These are phyloP conservation scores for Pisolithus marmoratus DNA, from an alignment of 768 basidiomycete species.

Conservation along the genomic window DNA sequence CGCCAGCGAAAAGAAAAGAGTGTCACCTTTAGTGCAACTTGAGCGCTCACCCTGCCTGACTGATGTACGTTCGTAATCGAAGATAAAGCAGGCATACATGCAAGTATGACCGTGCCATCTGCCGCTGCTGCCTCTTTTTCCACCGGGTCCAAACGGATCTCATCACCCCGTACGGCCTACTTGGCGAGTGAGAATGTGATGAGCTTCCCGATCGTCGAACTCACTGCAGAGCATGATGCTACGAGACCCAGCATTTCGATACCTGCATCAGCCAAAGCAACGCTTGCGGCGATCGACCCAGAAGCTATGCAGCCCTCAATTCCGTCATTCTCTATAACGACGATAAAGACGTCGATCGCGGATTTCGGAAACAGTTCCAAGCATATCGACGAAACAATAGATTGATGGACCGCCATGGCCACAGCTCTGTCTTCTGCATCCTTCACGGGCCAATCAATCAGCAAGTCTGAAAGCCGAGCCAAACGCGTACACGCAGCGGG, in stretches of 20 bases:
- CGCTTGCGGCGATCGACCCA: conserved; percentile 80
- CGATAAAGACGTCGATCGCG: conserved; percentile 86
- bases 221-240: conserved; percentile 73
- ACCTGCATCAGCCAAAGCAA: conserved; percentile 89
- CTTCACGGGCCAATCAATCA: conserved; percentile 36
- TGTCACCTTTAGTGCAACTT: conserved; percentile 52
- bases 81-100: conserved; percentile 84
- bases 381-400: conserved; percentile 76
- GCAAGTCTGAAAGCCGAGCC: not conserved
- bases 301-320: conserved; percentile 85
- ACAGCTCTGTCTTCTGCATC: conserved; percentile 92
- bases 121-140: conserved; percentile 56
- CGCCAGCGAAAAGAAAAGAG: not conserved
- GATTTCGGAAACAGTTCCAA: conserved; percentile 93
- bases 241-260: conserved; percentile 90
- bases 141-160: conserved; percentile 78
- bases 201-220: conserved; percentile 17
- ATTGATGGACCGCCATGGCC: conserved; percentile 78
- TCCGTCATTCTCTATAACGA: conserved; percentile 87
- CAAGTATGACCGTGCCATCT: conserved; percentile 65
- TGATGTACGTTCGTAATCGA: conserved; percentile 86
- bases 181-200: conserved; percentile 3
- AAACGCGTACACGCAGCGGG: conserved; percentile 71
- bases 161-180: conserved; percentile 51
- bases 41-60: conserved; percentile 57